A percentile compares a stretch with the other conserved stretches of the same genome.
Evolutionary conservation across 495 filamentous ascomycete genomes (phyloP).

Genomic region (Lophium mytilinum): DNA sequence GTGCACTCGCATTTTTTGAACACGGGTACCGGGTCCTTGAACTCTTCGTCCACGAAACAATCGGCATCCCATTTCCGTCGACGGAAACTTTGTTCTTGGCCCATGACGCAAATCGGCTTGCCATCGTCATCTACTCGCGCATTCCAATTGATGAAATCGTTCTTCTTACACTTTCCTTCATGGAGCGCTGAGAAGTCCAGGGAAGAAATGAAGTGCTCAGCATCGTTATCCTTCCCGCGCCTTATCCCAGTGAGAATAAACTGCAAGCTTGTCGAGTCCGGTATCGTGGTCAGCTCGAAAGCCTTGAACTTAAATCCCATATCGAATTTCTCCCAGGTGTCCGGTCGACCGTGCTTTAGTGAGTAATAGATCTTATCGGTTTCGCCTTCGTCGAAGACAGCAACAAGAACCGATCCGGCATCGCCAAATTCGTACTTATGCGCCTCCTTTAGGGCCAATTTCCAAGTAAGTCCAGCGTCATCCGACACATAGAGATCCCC

Average conservation of each 20-base stretch:
- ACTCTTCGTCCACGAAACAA: constrained; percentile 82
- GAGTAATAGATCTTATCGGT: constrained; percentile 72
- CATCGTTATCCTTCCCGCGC: constrained; percentile 36
- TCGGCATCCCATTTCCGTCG: constrained; percentile 76
- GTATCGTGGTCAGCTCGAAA: constrained; percentile 68
- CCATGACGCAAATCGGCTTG: constrained; percentile 85
- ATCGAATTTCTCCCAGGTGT: constrained; percentile 57
- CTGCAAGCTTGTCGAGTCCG: constrained; percentile 83
- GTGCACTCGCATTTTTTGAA: constrained; percentile 71
- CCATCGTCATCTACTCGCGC: constrained; percentile 73
- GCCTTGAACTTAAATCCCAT: constrained; percentile 54
- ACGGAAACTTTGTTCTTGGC: constrained; percentile 74
- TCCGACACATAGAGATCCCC: constrained; percentile 81
- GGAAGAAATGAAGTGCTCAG: constrained; percentile 51
- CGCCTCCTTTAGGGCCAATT: constrained; percentile 59
- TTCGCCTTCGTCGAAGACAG: constrained; percentile 55
- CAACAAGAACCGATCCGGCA: constrained; percentile 77
- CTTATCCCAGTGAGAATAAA: constrained; percentile 61
- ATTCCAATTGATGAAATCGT: constrained; percentile 80
- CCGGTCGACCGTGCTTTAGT: constrained; percentile 66
- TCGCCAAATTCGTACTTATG: constrained; percentile 96
- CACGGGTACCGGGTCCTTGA: constrained; percentile 59
- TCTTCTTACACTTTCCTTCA: constrained; percentile 67
- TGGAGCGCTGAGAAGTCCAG: constrained; percentile 79
- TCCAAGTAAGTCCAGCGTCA: constrained; percentile 84